Percentiles rank a stretch among this genome's conserved stretches.
These are phyloP conservation scores for Parmelia sp. DNA, from an alignment of 495 filamentous ascomycete species.

Conservation along the genomic window DNA sequence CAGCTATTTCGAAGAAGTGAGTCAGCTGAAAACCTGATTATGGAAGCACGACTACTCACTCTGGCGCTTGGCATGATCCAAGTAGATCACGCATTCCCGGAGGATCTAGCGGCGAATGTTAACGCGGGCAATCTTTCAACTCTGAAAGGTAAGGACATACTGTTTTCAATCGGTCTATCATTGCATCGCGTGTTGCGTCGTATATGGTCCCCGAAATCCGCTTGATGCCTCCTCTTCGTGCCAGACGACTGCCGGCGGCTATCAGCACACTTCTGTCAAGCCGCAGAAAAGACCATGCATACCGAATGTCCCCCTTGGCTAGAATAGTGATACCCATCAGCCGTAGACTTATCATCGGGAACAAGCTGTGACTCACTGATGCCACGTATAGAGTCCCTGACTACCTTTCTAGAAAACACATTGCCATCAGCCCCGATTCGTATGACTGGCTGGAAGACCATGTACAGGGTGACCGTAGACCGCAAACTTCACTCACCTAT, in stretches of 20 bases:
- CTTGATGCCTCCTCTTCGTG: conserved; percentile 72
- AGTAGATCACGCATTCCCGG: conserved; percentile 42
- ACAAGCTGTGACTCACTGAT: conserved; percentile 50
- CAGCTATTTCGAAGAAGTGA: conserved; percentile 29
- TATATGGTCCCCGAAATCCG: conserved; percentile 67
- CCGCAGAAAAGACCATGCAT: conserved; percentile 21
- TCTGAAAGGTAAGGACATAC: conserved; percentile 36
- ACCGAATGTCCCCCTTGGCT: conserved; percentile 66
- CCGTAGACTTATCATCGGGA: conserved; percentile 17
- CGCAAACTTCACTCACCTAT: conserved; percentile 20
- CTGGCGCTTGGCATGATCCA: conserved; percentile 47
- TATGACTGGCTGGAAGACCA: not conserved
- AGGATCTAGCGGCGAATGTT: conserved; percentile 41
- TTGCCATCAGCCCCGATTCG: not conserved
- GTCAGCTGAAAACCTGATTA: not conserved
- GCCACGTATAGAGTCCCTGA: conserved; percentile 55
- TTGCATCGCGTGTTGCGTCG: conserved; percentile 51
- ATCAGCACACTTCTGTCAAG: not conserved
- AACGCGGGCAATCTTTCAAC: conserved; percentile 1
- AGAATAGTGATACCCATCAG: conserved; percentile 20
- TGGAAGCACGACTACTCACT: conserved; percentile 30
- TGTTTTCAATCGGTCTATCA: conserved; percentile 48
- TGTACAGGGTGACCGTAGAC: not conserved
- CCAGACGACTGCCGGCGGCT: conserved; percentile 54
- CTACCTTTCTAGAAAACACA: conserved; percentile 43